Conservation (phyloP, 306 rosid genomes). For the Sicyos edulis region DNA sequence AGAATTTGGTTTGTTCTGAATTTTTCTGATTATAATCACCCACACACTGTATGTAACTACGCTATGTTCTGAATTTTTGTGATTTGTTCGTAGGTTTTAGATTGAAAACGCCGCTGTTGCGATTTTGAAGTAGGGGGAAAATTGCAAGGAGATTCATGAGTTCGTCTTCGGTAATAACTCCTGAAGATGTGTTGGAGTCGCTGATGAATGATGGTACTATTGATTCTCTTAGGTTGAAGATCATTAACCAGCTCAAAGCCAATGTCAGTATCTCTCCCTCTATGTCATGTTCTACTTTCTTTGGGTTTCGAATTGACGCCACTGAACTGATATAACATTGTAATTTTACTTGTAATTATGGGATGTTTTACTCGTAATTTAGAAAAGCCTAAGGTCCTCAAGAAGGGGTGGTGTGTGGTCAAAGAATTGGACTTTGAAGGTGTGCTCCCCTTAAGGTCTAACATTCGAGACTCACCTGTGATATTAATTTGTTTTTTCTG, state of each 20-base stretch:
- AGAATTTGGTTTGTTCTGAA: not conserved
- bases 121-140: not conserved
- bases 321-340: not conserved
- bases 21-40: not conserved
- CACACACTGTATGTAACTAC: too few relatives aligned
- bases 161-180: conserved; percentile 63
- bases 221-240: conserved; percentile 85
- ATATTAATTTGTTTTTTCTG: too few relatives aligned
- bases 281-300: not conserved
- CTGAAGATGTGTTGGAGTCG: conserved; percentile 81
- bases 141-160: conserved; percentile 31
- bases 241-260: conserved; percentile 96
- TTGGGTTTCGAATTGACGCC: not conserved
- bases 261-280: conserved; percentile 39
- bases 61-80: not conserved
- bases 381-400: not conserved
- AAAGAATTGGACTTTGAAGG: too few relatives aligned
- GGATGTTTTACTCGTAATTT: not conserved
- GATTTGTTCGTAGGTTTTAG: conserved; percentile 10
- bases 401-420: too few relatives aligned
- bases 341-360: not conserved
- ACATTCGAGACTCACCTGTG: too few relatives aligned
- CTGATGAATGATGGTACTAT: conserved; percentile 93
- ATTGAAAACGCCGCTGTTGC: not conserved
- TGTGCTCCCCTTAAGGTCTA: too few relatives aligned